Evolutionary conservation across 2,329 filamentous ascomycete genomes (phyloP), one percentile per base, ranked within the genome.

Genomic region (Cadophora luteo-olivacea): DNA sequence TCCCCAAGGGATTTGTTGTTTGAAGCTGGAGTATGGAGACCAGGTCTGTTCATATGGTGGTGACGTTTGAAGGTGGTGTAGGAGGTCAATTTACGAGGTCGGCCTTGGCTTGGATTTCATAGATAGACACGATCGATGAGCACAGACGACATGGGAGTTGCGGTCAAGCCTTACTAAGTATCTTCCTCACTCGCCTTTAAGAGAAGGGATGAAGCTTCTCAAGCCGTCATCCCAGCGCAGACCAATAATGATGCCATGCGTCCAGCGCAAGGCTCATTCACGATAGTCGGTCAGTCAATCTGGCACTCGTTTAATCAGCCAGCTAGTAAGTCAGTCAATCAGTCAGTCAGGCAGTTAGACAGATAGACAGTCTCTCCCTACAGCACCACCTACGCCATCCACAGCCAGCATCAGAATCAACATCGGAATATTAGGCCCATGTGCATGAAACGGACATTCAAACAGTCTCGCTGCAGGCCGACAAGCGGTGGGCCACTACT

Each of bases 381-480:
- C n/a, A 49, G 19, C n/a, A 22, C 54, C 54, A 58, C 32, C 54
- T 58, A 24, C 54, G 54, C 54, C 36, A 45, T 61, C 4, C 32
- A 41, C 45, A 22, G 22, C n/a, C 41, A 22, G 45, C 8, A 14
- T 3, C 41, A 48, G 16, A 48, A 48, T n/a, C 41, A 49, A 22
- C 7, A n/a, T 49, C 45, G 22, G 11, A 61, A 9, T 9, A 7
- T 32, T 24, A 29, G 14, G 33, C 36, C 22, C 58, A 45, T 11
- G 1, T 14, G 16, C 22, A 36, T 70, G 68, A 72, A 65, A 68
- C 70, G 14, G 63, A 70, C 54, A 33, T 68, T 65, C 69, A 72
- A 72, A 71, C 65, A 70, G 67, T 67, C 65, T 70, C 55, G 38
- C 16, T 45, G 33, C 54, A 64, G 41, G 29, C 41, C 65, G 61